phyloP scores from a whole-genome alignment of 495 filamentous ascomycete species.

The Aspergillus asperescens region DNA sequence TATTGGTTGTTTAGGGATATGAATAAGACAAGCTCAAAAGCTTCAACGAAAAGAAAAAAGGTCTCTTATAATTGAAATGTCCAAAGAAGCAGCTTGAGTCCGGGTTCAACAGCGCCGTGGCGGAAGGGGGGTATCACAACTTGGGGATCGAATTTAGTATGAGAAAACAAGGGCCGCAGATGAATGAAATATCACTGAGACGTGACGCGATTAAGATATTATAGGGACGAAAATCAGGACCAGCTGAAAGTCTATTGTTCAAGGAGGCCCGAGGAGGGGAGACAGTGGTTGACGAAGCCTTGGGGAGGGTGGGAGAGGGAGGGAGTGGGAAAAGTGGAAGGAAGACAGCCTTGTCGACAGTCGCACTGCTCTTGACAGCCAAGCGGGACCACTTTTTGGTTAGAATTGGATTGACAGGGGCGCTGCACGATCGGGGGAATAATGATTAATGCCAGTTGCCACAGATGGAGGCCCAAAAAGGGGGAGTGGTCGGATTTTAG shows the following conservation, averaged over 20 bases:
- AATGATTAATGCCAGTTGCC: no score
- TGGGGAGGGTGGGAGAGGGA: background rate
- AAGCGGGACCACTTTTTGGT: constrained; percentile 17
- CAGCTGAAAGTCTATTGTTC: constrained; percentile 21
- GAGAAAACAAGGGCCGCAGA: background rate
- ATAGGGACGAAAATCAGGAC: constrained; percentile 19
- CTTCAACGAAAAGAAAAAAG: background rate
- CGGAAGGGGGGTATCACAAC: constrained; percentile 1
- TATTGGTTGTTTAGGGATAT: background rate
- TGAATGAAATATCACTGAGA: background rate
- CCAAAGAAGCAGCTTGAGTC: background rate
- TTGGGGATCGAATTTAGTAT: background rate
- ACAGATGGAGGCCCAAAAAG: constrained; percentile 10
- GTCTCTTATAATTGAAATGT: background rate
- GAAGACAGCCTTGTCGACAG: constrained; percentile 13
- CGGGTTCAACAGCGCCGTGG: background rate
- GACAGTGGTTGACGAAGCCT: constrained; percentile 3
- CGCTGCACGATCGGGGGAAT: constrained; percentile 18
- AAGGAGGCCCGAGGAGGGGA: constrained; percentile 4
- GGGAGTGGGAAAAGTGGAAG: constrained; percentile 2
- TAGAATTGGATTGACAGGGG: constrained; percentile 18
- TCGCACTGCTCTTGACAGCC: constrained; percentile 4
- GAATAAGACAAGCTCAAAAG: constrained; percentile 5
- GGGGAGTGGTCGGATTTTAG: constrained; percentile 2
- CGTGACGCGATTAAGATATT: constrained; percentile 10